Evolutionary conservation across 208 protist genomes (phyloP), one percentile per base, ranked within the genome.

Genomic region (Trypanosoma melophagium): DNA sequence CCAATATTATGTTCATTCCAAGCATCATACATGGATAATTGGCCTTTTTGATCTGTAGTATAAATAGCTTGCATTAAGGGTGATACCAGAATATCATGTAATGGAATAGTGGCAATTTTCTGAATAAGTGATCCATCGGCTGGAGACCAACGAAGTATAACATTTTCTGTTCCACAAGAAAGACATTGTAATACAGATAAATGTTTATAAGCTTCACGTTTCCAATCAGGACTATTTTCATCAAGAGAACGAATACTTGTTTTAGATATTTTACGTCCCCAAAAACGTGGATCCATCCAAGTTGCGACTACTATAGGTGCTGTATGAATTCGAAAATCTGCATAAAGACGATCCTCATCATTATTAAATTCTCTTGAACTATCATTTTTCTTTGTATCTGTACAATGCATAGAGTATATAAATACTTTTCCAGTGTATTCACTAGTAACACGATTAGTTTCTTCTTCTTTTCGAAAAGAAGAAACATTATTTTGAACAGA

Each of bases 201-300:
- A 24, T 75, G 77, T 31, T 74, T 68, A 14, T 69, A 60, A 10
- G 84, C 84, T 0, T 78, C 73, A 0, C 69, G 66, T 40, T 71
- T 71, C 83, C 87, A 93, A 21, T 53, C 57, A 13, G 53, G 38
- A 25, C 60, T 66, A 64, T 72, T 71, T 25, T 74, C 49, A 54
- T 60, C 66, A 53, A 65, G 44, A 7, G 60, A 35, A 31, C 59
- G 45, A 35, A 49, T 63, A 78, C 79, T 71, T n/a, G n/a, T n/a
- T n/a, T 54, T 40, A 9, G 50, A 57, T 1, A 56, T 59, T 16
- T 63, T 65, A 0, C 69, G 69, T 24, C 74, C 70, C 83, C 81
- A 89, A 71, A 88, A 89, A 44, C 80, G 84, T 42, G 84, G 67
- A 63, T 93, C 87, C 12, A 83, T 53, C 87, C 87, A 93, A 42